Conservation (phyloP, 148 eudicot species). For the Vaccinium corymbosum region DNA sequence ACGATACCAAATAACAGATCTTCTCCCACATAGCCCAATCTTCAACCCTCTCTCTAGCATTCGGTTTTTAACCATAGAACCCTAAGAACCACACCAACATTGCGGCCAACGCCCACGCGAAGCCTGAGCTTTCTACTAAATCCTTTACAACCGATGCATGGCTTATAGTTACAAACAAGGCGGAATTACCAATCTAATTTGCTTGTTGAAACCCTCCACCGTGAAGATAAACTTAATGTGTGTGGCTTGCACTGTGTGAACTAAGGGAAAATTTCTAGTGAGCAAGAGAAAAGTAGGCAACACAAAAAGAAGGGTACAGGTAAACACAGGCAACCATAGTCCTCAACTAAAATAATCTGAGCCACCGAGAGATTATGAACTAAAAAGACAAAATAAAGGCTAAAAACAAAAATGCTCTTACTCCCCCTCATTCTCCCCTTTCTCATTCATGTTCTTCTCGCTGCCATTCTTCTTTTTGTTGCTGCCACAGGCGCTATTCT, state of each 20-base stretch:
- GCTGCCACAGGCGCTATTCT: background rate
- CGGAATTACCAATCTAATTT: background rate
- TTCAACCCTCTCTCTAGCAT: background rate
- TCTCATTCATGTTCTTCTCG: background rate
- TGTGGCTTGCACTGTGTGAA: background rate
- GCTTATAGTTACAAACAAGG: background rate
- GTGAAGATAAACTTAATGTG: background rate
- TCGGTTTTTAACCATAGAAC: background rate
- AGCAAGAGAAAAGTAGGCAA: background rate
- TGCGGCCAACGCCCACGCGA: background rate
- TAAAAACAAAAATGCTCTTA: background rate
- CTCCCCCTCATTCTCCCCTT: background rate
- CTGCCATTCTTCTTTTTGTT: too few species aligned
- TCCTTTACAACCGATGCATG: background rate
- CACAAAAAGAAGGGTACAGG: background rate
- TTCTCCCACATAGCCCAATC: background rate
- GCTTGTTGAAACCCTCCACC: background rate
- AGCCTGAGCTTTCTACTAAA: background rate
- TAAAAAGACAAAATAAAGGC: background rate
- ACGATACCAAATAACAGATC: background rate
- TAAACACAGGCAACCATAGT: background rate
- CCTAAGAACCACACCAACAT: background rate
- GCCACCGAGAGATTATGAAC: background rate
- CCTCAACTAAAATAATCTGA: background rate
- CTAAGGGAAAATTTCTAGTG: too few species aligned